Percentiles rank a stretch among this genome's conserved stretches.
phyloP scores from a whole-genome alignment of 495 filamentous ascomycete genomes.

The Daldinia vernicosa region DNA sequence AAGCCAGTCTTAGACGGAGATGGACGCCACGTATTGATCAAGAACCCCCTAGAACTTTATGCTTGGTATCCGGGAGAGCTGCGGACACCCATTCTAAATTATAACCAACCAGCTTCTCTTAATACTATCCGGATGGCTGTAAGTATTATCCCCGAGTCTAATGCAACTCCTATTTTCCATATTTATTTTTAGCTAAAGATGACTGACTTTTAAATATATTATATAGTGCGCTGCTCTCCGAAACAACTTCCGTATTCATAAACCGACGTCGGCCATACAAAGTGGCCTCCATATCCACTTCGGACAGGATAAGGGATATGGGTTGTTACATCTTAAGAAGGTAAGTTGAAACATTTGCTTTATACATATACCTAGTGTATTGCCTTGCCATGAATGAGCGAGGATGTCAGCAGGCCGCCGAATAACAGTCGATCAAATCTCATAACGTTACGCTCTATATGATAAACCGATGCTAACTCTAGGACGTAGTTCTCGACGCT shows the following conservation, averaged over 20 bases:
- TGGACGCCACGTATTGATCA: too few relatives aligned
- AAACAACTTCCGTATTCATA: constrained; percentile 33
- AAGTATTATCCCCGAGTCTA: constrained; percentile 9
- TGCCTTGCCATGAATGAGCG: background rate
- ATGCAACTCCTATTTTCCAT: background rate
- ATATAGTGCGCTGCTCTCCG: constrained; percentile 28
- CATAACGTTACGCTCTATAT: background rate
- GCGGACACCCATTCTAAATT: constrained; percentile 32
- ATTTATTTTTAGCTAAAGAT: background rate
- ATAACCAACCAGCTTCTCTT: constrained; percentile 3
- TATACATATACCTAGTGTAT: background rate
- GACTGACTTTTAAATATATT: constrained; percentile 9
- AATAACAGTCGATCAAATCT: background rate
- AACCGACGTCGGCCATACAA: constrained; percentile 3
- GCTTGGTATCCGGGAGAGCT: constrained; percentile 33
- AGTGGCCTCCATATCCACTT: constrained; percentile 37
- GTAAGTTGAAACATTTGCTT: constrained; percentile 8
- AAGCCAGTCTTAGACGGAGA: background rate
- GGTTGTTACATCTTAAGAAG: constrained; percentile 38
- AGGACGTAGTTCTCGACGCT: constrained; percentile 24
- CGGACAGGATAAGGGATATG: constrained; percentile 32
- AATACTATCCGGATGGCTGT: constrained; percentile 11
- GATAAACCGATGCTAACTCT: background rate
- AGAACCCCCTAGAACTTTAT: constrained; percentile 6
- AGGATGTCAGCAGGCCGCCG: background rate